A percentile compares a stretch with the other conserved stretches of the same genome.
Evolutionary conservation across 2,329 filamentous ascomycete genomes (phyloP).

Genomic region (Escovopsis sp.): DNA sequence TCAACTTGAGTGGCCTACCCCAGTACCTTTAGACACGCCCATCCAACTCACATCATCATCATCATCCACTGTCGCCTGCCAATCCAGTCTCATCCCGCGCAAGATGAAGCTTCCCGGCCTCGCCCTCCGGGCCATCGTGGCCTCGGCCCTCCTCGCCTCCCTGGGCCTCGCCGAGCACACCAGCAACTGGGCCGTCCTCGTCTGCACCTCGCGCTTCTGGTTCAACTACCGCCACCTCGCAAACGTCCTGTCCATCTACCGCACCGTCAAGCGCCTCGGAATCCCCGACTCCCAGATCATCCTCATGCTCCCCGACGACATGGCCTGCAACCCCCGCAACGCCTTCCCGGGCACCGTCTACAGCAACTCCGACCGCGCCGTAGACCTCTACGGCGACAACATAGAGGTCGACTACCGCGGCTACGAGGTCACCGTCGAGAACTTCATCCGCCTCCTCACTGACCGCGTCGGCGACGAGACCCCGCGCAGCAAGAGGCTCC

Average conservation of each 20-base stretch:
- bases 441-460: slow-evolving; percentile 90
- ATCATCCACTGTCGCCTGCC: too few relatives aligned
- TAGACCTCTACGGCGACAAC: slow-evolving; percentile 95
- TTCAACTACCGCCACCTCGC: slow-evolving; percentile 99
- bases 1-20: too few relatives aligned
- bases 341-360: slow-evolving; percentile 96
- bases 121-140: slow-evolving; percentile 33
- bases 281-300: slow-evolving; percentile 99
- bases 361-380: slow-evolving; percentile 89
- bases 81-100: too few relatives aligned
- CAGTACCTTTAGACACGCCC: too few relatives aligned
- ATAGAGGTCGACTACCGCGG: slow-evolving; percentile 98
- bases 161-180: slow-evolving; percentile 60
- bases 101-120: slow-evolving; percentile 36
- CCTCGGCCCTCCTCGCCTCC: slow-evolving; percentile 31
- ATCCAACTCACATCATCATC: too few relatives aligned
- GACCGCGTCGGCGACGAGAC: slow-evolving; percentile 91
- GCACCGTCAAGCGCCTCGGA: slow-evolving; percentile 91
- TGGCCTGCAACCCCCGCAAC: slow-evolving; percentile 98
- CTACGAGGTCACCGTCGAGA: slow-evolving; percentile 97
- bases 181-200: slow-evolving; percentile 98
- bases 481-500: slow-evolving; percentile 80
- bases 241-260: slow-evolving; percentile 93
- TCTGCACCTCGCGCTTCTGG: slow-evolving; percentile 97
- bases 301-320: slow-evolving; percentile 98